Evolutionary conservation across 2,329 filamentous ascomycete genomes (phyloP), one percentile per base, ranked within the genome.

Genomic region (Aspergillus hiratsukae): DNA sequence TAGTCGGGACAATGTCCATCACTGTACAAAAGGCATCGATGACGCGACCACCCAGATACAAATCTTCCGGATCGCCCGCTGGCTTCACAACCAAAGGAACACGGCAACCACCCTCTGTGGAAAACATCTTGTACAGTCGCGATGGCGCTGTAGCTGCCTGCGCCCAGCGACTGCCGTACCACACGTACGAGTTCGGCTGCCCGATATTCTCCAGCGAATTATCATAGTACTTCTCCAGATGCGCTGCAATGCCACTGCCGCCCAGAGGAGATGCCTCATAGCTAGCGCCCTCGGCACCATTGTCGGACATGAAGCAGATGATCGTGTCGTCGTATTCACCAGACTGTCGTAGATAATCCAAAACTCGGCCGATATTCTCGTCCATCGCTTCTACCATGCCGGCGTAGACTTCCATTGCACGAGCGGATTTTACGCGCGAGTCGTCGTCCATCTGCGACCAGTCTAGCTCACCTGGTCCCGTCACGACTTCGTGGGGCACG

Each of bases 261-360:
- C 85, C 78, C 53, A 85, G 81, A 0, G 83, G 83, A 53, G 81
- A 79, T 4, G 83, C 81, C 62, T 86, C 83, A 59, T 83, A 82
- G 1, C 78, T 78, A 17, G 80, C 81, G 10, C 78, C 78, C 60
- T 81, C 78, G 8, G 78, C 78, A 7, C 78, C 78, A 55, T 81
- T 80, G 59, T 81, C 78, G 8, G 72, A 75, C 71, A 80, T 75
- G 69, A 81, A 80, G 61, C 76, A 72, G 17, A 81, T 71, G 55
- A 79, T 77, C 0, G 79, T 81, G 60, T 80, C 78, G 58, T 80
- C 78, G 1, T 77, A 70, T 63, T 80, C 79, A 45, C 75, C 76
- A 0, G 72, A 79, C n/a, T 69, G 59, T 53, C 77, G 69, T 7
- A 81, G 69, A 55, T 80, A 78, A 21, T 75, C 66, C 4, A 78